These are phyloP conservation scores for Globisporangium rhizosaccharum DNA, from an alignment of 352 stramenopile species.

Conservation along the genomic window DNA sequence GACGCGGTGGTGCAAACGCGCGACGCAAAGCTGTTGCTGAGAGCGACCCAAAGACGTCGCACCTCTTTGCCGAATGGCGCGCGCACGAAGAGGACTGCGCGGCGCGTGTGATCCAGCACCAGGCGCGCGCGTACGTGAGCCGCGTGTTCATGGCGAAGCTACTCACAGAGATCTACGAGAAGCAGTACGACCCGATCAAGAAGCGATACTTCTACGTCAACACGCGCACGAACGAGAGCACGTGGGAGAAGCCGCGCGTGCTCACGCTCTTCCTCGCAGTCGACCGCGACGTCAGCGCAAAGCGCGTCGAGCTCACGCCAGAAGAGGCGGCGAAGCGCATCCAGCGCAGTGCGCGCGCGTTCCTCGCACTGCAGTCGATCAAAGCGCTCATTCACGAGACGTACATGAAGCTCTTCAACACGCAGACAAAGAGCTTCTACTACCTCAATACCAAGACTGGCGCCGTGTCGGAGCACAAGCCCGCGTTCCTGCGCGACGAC, in stretches of 20 bases:
- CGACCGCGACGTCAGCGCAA: constrained; percentile 9
- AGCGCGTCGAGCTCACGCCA: constrained; percentile 12
- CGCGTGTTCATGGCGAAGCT: constrained; percentile 31
- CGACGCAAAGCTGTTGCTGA: constrained; percentile 20
- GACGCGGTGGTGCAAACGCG: constrained; percentile 16
- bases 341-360: constrained; percentile 35
- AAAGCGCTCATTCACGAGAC: constrained; percentile 45
- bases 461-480: constrained; percentile 30
- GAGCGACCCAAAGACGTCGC: constrained; percentile 25
- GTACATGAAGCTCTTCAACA: constrained; percentile 77
- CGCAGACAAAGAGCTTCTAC: constrained; percentile 43
- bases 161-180: constrained; percentile 42
- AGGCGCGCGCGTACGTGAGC: constrained; percentile 31
- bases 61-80: constrained; percentile 50
- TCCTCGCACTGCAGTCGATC: constrained; percentile 32
- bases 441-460: constrained; percentile 61
- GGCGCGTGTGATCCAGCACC: constrained; percentile 38
- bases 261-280: constrained; percentile 37
- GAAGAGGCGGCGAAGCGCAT: constrained; percentile 43
- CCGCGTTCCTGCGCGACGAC: constrained; percentile 40
- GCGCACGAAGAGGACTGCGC: constrained; percentile 52
- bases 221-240: constrained; percentile 51
- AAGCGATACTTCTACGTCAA: constrained; percentile 69
- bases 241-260: constrained; percentile 47
- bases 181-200: constrained; percentile 54